Evolutionary conservation across 257 asterid species (phyloP).

Genomic region (Agastache rugosa): DNA sequence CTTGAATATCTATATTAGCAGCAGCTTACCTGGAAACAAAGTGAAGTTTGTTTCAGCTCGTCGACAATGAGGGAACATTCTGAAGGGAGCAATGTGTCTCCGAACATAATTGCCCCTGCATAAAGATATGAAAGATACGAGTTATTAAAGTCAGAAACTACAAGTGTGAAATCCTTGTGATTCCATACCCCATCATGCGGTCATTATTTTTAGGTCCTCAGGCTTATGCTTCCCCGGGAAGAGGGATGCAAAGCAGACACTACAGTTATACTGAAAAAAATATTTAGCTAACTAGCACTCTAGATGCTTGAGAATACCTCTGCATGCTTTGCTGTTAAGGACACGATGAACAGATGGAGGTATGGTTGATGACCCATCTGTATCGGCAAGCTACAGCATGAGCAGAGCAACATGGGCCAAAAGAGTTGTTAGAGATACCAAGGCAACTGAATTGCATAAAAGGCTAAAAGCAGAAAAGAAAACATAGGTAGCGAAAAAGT

Average conservation of each 20-base stretch:
- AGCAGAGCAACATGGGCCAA: slow-evolving; percentile 32
- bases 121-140: background rate
- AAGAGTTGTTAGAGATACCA: background rate
- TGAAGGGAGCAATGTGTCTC: slow-evolving; percentile 84
- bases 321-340: slow-evolving; percentile 95
- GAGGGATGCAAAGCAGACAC: background rate
- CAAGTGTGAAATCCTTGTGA: background rate
- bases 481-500: slow-evolving; percentile 5
- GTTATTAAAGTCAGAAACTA: slow-evolving; percentile 13
- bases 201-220: too few species aligned
- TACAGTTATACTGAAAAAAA: background rate
- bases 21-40: slow-evolving; percentile 88
- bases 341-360: slow-evolving; percentile 87
- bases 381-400: slow-evolving; percentile 74
- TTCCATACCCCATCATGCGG: background rate
- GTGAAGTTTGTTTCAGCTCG: slow-evolving; percentile 85
- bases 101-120: slow-evolving; percentile 97
- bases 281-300: slow-evolving; percentile 20
- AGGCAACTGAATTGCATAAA: slow-evolving; percentile 20
- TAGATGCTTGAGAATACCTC: slow-evolving; percentile 57
- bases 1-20: slow-evolving; percentile 26
- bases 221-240: too few species aligned
- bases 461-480: background rate
- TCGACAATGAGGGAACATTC: slow-evolving; percentile 93
- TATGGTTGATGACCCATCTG: slow-evolving; percentile 90